Evolutionary conservation across 2,329 filamentous ascomycete genomes (phyloP), one percentile per base, ranked within the genome.

Genomic region (Thermothelomyces thermophilus): DNA sequence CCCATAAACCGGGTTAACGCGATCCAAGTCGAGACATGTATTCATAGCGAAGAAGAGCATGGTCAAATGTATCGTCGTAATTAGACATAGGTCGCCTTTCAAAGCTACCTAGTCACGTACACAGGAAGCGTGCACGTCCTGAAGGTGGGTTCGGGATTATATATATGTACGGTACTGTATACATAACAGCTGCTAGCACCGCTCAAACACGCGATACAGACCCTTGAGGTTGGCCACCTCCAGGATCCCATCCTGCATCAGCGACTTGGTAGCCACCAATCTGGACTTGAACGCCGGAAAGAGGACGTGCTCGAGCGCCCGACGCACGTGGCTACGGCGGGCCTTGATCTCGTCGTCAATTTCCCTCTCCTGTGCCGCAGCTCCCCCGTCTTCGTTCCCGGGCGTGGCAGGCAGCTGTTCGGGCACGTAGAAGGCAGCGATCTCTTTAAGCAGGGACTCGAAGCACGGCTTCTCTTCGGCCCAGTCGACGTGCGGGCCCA

Each of bases 141-240:
- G n/a, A n/a, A n/a, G n/a, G n/a, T n/a, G n/a, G n/a, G n/a, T n/a
- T n/a, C n/a, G n/a, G n/a, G n/a, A n/a, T n/a, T n/a, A n/a, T n/a
- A n/a, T 9, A 9, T 26, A 26, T 26, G 24, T 26, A 5, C 24
- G 9, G 24, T 26, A 9, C n/a, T n/a, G n/a, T n/a, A 26, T 26
- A 9, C 5, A 9, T 5, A 30, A n/a, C 2, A 7, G 7, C 13
- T 0, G 14, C 16, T 53, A 97, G 66, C 93, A 97, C 48, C 93
- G 74, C 70, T 98, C 93, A 73, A 98, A 98, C 2, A 97, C 90
- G 40, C 87, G 75, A 67, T 98, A 98, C 51, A 98, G 65, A 0
- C 90, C 90, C 67, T 95, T 97, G 52, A 97, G 68, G 69, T 94
- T 89, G 2, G 93, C 91, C 42, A 95, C 82, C 68, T 98, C 91